phyloP scores from a whole-genome alignment of 179 eudicot genomes.

The Spergularia azorica region DNA sequence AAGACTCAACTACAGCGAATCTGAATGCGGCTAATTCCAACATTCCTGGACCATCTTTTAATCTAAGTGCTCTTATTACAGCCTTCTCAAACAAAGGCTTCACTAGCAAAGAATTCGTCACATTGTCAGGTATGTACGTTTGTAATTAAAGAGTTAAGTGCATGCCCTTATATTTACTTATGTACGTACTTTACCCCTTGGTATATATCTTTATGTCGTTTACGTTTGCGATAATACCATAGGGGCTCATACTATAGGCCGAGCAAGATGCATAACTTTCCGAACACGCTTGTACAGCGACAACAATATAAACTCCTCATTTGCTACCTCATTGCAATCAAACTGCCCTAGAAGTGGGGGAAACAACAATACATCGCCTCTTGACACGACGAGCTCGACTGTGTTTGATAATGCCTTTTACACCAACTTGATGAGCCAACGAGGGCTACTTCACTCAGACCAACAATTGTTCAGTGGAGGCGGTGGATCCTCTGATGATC shows the following conservation, averaged over 20 bases:
- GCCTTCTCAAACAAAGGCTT: constrained; percentile 65
- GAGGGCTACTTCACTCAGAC: constrained; percentile 63
- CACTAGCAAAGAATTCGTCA: constrained; percentile 67
- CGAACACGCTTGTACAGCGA: constrained; percentile 53
- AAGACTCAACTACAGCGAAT: constrained; percentile 70
- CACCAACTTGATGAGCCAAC: constrained; percentile 35
- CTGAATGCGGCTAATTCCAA: constrained; percentile 55
- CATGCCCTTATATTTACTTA: too few species aligned
- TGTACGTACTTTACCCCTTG: too few species aligned
- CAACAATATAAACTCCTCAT: constrained; percentile 52
- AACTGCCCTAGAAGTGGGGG: constrained; percentile 61
- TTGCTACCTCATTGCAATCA: constrained; percentile 39
- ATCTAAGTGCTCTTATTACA: constrained; percentile 55
- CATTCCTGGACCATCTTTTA: constrained; percentile 65
- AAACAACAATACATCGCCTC: constrained; percentile 49
- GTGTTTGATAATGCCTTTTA: constrained; percentile 56
- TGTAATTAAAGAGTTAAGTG: too few species aligned
- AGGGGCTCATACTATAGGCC: constrained; percentile 75
- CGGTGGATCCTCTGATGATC: constrained; percentile 56
- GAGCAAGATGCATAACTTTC: constrained; percentile 59
- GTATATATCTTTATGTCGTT: too few species aligned
- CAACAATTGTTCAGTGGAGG: constrained; percentile 47
- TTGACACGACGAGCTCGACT: constrained; percentile 46
- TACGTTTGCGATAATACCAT: too few species aligned
- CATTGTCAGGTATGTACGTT: constrained; percentile 50